These are phyloP conservation scores for Thermochaetoides thermophila DNA, from an alignment of 495 filamentous ascomycete species.

Conservation along the genomic window DNA sequence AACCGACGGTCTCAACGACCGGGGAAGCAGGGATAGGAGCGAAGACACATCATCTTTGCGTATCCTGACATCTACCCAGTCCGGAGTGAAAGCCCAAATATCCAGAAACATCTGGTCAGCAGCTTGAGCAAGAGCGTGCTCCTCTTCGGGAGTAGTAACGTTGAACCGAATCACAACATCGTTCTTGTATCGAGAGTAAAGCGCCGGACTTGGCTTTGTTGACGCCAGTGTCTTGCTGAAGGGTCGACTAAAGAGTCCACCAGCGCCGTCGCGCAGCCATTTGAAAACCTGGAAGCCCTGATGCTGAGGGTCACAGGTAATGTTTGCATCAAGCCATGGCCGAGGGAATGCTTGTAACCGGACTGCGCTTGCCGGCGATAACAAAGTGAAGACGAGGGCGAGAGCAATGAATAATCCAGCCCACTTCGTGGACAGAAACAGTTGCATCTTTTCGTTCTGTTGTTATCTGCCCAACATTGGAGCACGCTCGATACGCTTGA, in stretches of 20 bases:
- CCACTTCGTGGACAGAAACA: too few species aligned
- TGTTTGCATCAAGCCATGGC: too few species aligned
- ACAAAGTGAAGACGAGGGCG: too few species aligned
- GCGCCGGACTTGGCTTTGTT: slow-evolving; percentile 20
- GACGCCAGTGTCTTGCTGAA: too few species aligned
- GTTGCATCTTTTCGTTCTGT: too few species aligned
- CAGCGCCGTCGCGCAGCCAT: slow-evolving; percentile 48
- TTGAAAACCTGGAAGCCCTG: slow-evolving; percentile 33
- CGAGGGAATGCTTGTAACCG: too few species aligned
- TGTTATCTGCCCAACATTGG: too few species aligned
- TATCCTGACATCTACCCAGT: slow-evolving; percentile 79
- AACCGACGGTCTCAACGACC: slow-evolving; percentile 57
- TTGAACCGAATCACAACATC: slow-evolving; percentile 86
- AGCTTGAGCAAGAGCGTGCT: slow-evolving; percentile 56
- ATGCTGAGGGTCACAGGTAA: too few species aligned
- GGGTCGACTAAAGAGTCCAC: slow-evolving; percentile 48
- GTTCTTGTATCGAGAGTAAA: slow-evolving; percentile 54
- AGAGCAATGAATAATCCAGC: too few species aligned
- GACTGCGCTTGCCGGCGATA: too few species aligned
- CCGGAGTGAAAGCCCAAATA: slow-evolving; percentile 71
- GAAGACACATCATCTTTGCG: slow-evolving; percentile 62
- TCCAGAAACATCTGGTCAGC: slow-evolving; percentile 67
- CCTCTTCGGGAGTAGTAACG: slow-evolving; percentile 53
- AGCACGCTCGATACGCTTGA: too few species aligned
- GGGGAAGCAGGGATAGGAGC: slow-evolving; percentile 69